Evolutionary conservation across 331 rosid species (phyloP), one percentile per base, ranked within the genome.

Genomic region (Spiraea crenata): DNA sequence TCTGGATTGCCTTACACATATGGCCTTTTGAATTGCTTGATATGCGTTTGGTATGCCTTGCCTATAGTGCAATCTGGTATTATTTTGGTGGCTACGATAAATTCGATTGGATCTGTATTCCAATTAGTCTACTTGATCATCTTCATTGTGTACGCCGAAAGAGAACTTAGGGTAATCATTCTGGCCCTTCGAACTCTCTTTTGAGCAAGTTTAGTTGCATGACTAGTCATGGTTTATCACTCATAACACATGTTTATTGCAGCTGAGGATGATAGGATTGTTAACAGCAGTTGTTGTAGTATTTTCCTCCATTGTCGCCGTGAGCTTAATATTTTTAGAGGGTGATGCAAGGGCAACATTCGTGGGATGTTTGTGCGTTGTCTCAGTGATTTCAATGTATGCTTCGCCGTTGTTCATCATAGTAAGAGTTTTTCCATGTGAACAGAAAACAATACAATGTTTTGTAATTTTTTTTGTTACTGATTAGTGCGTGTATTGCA

Each of bases 321-420:
- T 89, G 73, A 85, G 96, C 81, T 68, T 90, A 73, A 74, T 72
- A 58, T 69, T 92, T 13, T 12, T 9, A 17, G 90, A 90, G 63
- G 44, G 4, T 25, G 5, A 15, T 1, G 34, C 17, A 3, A 83
- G 98, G 62, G 81, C 79, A 61, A 64, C 34, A 12, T 57, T 90
- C 9, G 89, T 90, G 1, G 96, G 96, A 66, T 76, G 72, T 20
- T 68, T 92, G 82, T 86, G 95, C 73, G 78, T 84, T 61, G 95
- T 79, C 69, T 86, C 95, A 37, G 92, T 92, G 47, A 70, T 92
- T 71, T 92, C 90, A 48, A 86, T 90, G 96, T 92, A 83, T 70
- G 98, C 92, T 62, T 90, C 98, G 58, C 98, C 92, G 0, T 69
- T 92, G 82, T 90, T 88, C 49, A 71, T 92, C 54, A 92, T 92